Percentiles rank a stretch among this genome's conserved stretches.
Evolutionary conservation across 1,139 yeast genomes (phyloP).

Genomic region (Hemisphaericaspora xylanilytica): DNA sequence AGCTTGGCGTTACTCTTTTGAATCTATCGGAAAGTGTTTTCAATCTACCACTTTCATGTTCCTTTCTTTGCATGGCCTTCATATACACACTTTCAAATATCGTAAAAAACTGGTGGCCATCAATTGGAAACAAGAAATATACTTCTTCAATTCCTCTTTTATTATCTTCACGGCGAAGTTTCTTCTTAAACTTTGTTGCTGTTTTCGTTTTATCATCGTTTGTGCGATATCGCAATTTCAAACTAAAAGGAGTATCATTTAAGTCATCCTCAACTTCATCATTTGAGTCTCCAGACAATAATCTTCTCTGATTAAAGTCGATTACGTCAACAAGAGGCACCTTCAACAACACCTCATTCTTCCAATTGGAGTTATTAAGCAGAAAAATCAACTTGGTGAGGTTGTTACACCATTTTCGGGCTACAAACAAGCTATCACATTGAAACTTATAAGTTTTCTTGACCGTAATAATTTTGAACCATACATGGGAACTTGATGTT

Average conservation of each 20-base stretch:
- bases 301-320: constrained; percentile 46
- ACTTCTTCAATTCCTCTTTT: constrained; percentile 56
- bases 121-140: constrained; percentile 61
- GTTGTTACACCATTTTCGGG: constrained; percentile 76
- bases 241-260: constrained; percentile 22
- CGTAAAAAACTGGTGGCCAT: constrained; percentile 27
- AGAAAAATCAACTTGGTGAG: constrained; percentile 73
- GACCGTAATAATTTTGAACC: constrained; percentile 59
- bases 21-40: constrained; percentile 2
- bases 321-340: constrained; percentile 71
- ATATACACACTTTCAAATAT: constrained; percentile 22
- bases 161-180: constrained; percentile 6
- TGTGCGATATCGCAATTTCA: constrained; percentile 22
- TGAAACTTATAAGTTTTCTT: constrained; percentile 61
- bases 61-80: constrained; percentile 10
- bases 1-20: constrained; percentile 1
- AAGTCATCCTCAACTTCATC: constrained; percentile 10
- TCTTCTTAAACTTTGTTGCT: constrained; percentile 10
- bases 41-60: constrained; percentile 1
- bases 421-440: constrained; percentile 71
- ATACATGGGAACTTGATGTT: constrained; percentile 31
- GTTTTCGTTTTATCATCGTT: constrained; percentile 4
- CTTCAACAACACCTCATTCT: constrained; percentile 72
- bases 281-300: constrained; percentile 19
- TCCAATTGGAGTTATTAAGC: constrained; percentile 59